Percentiles rank a stretch among this genome's conserved stretches.
phyloP scores from a whole-genome alignment of 2,329 filamentous ascomycete genomes.

The Volutella citrinella region DNA sequence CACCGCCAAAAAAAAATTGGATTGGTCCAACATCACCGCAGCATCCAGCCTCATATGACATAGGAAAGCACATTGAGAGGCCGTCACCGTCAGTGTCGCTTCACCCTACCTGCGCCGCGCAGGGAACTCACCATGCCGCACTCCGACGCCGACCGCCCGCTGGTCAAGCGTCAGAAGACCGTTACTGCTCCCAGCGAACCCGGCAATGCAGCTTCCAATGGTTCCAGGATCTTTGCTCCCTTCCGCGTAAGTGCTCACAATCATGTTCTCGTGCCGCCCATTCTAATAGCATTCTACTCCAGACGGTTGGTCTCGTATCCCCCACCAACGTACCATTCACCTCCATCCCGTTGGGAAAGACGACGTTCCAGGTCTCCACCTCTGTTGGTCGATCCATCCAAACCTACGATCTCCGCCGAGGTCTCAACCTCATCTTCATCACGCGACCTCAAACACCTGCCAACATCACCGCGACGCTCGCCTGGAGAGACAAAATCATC shows the following conservation, averaged over 20 bases:
- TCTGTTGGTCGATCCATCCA: constrained; percentile 87
- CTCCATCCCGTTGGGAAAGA: constrained; percentile 83
- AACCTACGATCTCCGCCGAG: constrained; percentile 90
- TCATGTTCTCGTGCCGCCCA: neutral
- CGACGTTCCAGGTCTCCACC: constrained; percentile 95
- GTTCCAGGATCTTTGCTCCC: constrained; percentile 86
- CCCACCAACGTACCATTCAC: constrained; percentile 89
- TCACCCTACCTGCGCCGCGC: constrained; percentile 5
- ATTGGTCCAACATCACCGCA: constrained; percentile 18
- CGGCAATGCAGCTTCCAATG: constrained; percentile 39
- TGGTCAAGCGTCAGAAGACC: constrained; percentile 73
- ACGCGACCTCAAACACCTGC: constrained; percentile 85
- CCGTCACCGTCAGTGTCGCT: constrained; percentile 4
- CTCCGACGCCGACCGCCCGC: constrained; percentile 57
- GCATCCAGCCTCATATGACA: constrained; percentile 14
- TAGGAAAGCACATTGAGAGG: constrained; percentile 14
- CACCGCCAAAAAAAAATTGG: constrained; percentile 31
- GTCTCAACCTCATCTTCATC: constrained; percentile 89
- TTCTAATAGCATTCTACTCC: constrained; percentile 6
- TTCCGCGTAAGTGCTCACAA: constrained; percentile 67
- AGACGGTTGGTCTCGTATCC: constrained; percentile 93
- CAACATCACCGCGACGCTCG: constrained; percentile 79
- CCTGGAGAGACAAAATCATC: constrained; percentile 84
- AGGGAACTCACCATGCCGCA: constrained; percentile 51
- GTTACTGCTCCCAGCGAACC: constrained; percentile 32